Conservation (phyloP, 2,329 filamentous ascomycete genomes). For the Nothomitra cinnamomea region DNA sequence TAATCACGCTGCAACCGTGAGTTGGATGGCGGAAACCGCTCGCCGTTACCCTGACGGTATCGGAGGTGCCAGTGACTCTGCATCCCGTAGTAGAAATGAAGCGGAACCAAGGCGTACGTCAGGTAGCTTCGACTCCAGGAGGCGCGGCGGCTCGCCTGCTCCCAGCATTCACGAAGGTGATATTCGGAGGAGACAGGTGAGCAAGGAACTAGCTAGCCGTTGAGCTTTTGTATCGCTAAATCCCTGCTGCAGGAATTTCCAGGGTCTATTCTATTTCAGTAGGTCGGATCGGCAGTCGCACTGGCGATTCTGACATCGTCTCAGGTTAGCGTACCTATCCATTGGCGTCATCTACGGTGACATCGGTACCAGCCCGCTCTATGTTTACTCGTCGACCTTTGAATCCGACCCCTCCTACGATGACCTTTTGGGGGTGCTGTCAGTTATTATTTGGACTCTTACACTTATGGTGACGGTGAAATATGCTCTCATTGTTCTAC, state of each 20-base stretch:
- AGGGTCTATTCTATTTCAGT: background rate
- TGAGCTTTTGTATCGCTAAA: background rate
- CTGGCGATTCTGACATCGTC: background rate
- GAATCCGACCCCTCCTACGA: constrained; percentile 34
- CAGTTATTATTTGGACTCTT: constrained; percentile 51
- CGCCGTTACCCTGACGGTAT: too few relatives aligned
- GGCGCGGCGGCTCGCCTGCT: too few relatives aligned
- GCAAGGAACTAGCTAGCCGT: background rate
- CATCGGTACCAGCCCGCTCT: constrained; percentile 49
- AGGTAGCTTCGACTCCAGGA: too few relatives aligned
- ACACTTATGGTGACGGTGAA: constrained; percentile 54
- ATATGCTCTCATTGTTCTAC: constrained; percentile 48
- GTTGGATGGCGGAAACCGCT: too few relatives aligned
- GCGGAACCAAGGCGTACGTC: too few relatives aligned
- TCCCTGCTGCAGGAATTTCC: background rate
- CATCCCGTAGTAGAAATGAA: too few relatives aligned
- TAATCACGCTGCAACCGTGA: too few relatives aligned
- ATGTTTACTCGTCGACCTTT: constrained; percentile 55
- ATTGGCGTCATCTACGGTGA: constrained; percentile 54
- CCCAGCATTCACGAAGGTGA: background rate
- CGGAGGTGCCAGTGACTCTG: too few relatives aligned
- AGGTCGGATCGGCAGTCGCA: background rate
- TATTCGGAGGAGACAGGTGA: background rate
- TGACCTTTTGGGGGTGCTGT: constrained; percentile 46
- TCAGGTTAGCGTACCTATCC: constrained; percentile 43